Evolutionary conservation across 2,329 filamentous ascomycete genomes (phyloP).

Genomic region (Sporothrix brasiliensis): DNA sequence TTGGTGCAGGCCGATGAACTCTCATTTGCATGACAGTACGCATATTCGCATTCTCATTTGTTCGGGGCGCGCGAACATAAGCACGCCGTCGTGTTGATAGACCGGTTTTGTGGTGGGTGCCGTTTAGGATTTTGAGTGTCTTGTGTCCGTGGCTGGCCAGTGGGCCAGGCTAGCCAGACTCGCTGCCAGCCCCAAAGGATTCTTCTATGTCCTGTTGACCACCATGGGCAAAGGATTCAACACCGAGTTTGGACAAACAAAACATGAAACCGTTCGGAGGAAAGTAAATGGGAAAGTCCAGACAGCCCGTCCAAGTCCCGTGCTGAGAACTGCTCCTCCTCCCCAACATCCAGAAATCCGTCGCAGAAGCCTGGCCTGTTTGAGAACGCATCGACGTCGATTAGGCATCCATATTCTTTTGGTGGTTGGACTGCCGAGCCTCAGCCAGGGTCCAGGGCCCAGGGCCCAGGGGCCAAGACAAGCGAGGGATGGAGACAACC

Average conservation of each 20-base stretch:
- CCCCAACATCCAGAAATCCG: neutral
- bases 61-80: constrained; percentile 15
- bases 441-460: neutral
- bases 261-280: constrained; percentile 12
- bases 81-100: constrained; percentile 13
- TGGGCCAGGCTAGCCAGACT: neutral
- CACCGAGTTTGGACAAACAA: constrained; percentile 11
- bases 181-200: neutral
- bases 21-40: neutral
- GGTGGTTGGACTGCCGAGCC: neutral
- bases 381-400: constrained; percentile 5
- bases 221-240: neutral
- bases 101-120: constrained; percentile 1
- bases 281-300: constrained; percentile 4
- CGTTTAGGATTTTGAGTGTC: neutral
- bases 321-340: constrained; percentile 11
- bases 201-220: neutral
- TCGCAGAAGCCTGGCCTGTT: neutral
- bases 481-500: neutral
- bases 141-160: neutral
- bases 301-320: neutral
- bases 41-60: neutral
- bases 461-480: neutral
- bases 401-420: constrained; percentile 28
- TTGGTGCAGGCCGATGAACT: neutral